Base-by-base conservation (phyloP, 495 filamentous ascomycete species). In the Apodospora peruviana region DNA sequence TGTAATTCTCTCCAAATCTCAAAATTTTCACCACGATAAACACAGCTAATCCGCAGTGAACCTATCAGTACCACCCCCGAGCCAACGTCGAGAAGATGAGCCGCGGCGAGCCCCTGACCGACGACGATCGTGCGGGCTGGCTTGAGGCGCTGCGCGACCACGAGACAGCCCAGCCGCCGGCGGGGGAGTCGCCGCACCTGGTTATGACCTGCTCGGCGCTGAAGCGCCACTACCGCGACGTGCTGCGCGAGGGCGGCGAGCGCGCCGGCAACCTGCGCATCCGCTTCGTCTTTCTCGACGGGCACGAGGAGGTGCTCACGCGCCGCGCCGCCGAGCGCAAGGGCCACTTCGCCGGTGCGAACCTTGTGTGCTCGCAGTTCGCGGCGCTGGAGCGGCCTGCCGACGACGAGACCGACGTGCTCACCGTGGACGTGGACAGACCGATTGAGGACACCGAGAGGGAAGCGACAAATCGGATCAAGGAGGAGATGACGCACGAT, bases 1-100 rank as follows among this genome's bases (percentile, higher is more conserved):
- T 47, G 76, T 78, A 64, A 50, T 71, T 53, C 16, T n/a, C n/a
- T n/a, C n/a, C n/a, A n/a, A n/a, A n/a, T n/a, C 29, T 24, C 12
- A 5, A 2, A 39, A n/a, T 8, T 25, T 9, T 4, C 27, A 4
- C 14, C 19, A 10, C 14, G 7, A 3, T 8, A 17, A 36, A 32
- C 29, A 46, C 18, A 27, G 1, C 4, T 4, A 21, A 10, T n/a
- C n/a, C n/a, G n/a, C n/a, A n/a, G n/a, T n/a, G n/a, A n/a, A n/a
- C n/a, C n/a, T n/a, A n/a, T n/a, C n/a, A 64, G 61, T 62, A 50
- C 53, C 61, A 65, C 51, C 56, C 61, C 17, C 34, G 45, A 20
- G 51, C 57, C 37, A 60, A 57, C 37, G 48, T 60, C 45, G 43
- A 51, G 7, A 65, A 64, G 48, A 59, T 65, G 59, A 20, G 40